These are phyloP conservation scores for Suhomyces ambrosiae DNA, from an alignment of 1,139 yeast genomes.

Conservation along the genomic window DNA sequence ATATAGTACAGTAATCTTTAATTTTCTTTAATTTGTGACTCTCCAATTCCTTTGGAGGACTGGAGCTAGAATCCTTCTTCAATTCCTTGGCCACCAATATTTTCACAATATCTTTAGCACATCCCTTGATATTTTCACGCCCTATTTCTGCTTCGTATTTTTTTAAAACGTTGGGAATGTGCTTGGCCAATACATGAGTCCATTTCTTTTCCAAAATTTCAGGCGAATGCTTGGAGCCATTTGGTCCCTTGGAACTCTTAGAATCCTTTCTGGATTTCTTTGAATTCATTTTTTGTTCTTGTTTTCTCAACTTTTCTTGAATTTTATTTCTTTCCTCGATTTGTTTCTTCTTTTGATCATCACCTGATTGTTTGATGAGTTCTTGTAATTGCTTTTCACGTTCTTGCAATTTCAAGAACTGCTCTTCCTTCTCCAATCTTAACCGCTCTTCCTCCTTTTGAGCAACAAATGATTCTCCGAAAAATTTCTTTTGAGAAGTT, in stretches of 20 bases:
- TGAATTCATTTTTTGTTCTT: slow-evolving; percentile 4
- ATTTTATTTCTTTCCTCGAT: slow-evolving; percentile 16
- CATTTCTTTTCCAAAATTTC: slow-evolving; percentile 45
- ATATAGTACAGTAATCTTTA: slow-evolving; percentile 60
- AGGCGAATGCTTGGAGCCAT: slow-evolving; percentile 2
- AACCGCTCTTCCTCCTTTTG: slow-evolving; percentile 40
- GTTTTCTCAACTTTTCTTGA: slow-evolving; percentile 16
- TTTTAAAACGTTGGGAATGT: slow-evolving; percentile 78
- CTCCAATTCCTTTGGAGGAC: slow-evolving; percentile 60
- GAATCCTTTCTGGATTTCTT: slow-evolving; percentile 1
- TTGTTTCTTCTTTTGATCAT: slow-evolving; percentile 14
- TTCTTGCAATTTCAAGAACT: slow-evolving; percentile 25
- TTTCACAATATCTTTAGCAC: slow-evolving; percentile 77
- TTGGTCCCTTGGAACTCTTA: neutral
- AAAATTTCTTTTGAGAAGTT: slow-evolving; percentile 1
- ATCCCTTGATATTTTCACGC: slow-evolving; percentile 70
- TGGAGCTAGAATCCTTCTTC: slow-evolving; percentile 39
- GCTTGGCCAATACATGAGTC: slow-evolving; percentile 66
- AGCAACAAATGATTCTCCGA: slow-evolving; percentile 23
- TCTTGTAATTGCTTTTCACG: slow-evolving; percentile 42
- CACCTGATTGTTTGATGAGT: slow-evolving; percentile 38
- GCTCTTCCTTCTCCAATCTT: slow-evolving; percentile 34
- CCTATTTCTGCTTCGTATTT: slow-evolving; percentile 68
- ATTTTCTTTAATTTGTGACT: slow-evolving; percentile 68
- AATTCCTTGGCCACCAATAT: slow-evolving; percentile 65